Base-by-base conservation (phyloP, 148 eudicot genomes). In the Selenicereus undatus region DNA sequence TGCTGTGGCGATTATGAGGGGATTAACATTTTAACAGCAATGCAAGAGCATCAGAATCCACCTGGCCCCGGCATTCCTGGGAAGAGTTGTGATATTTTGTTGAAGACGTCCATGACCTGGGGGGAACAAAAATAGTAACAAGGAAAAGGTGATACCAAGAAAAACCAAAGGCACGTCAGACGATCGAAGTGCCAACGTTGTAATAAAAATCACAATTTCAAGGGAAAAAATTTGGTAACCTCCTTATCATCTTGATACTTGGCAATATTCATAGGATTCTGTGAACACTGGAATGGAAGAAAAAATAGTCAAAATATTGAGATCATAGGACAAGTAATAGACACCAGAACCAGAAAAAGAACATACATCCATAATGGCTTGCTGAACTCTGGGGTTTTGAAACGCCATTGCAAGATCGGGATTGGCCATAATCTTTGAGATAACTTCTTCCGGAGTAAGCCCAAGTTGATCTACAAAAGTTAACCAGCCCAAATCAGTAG, bases 351-450 rank as follows among this genome's bases (percentile, higher is more conserved):
- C 22, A 51, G 71, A 12, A 9, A 82, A 35, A 52, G 79, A 80
- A 70, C 91, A 79, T 96, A 97, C 99, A 77, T 97, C 99, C 97
- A 94, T 89, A 78, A 97, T 92, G 80, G 99, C 99, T 82, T 91
- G 92, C 89, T 94, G 99, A 83, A 97, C 91, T 89, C 97, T 89
- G 29, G 99, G 99, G 79, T 97, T 97, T 75, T 97, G 99, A 76
- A 97, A 97, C 71, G 98, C 99, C 98, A 92, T 92, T 81, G 98
- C 95, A 81, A 94, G 87, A 72, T 97, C 99, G 70, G 99, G 99
- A 84, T 97, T 94, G n/a, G 93, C 92, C 95, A 97, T 92, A 65
- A 92, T 92, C 83, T 91, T 94, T 76, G 99, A 94, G 75, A 97
- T 91, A 76, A 94, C 98, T 84, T 97, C 97, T 85, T 97, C 93